A percentile compares a stretch with the other conserved stretches of the same genome.
These are phyloP conservation scores for Phytophthora constricta DNA, from an alignment of 352 stramenopile genomes.

Conservation along the genomic window DNA sequence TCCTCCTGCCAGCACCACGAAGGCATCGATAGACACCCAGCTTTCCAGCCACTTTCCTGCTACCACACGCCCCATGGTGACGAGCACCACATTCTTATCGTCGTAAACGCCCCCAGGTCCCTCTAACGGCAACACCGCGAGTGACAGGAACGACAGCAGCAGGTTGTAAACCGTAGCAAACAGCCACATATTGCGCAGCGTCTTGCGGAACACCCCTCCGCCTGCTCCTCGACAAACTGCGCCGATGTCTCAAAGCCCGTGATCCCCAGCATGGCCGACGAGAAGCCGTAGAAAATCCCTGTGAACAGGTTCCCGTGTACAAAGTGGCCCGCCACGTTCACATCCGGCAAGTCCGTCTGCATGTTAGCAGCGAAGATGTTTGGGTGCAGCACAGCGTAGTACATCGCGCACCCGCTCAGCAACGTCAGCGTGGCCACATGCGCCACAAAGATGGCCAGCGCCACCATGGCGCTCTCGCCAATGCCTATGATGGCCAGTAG, in stretches of 20 bases:
- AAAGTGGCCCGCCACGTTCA: constrained; percentile 41
- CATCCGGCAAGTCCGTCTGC: constrained; percentile 62
- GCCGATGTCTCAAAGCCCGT: constrained; percentile 92
- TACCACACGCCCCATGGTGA: constrained; percentile 66
- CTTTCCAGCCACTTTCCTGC: constrained; percentile 66
- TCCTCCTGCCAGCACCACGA: constrained; percentile 87
- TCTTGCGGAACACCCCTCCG: constrained; percentile 85
- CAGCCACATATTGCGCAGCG: constrained; percentile 85
- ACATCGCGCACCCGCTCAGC: constrained; percentile 62
- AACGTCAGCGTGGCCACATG: constrained; percentile 85
- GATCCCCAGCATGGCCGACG: constrained; percentile 90
- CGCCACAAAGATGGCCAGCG: constrained; percentile 83
- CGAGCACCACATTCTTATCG: constrained; percentile 77
- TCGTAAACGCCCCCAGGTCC: constrained; percentile 64
- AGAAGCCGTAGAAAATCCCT: constrained; percentile 83
- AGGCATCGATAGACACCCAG: constrained; percentile 87
- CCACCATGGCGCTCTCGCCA: constrained; percentile 84
- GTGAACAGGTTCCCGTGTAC: constrained; percentile 67
- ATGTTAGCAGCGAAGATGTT: constrained; percentile 72
- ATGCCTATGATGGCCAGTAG: constrained; percentile 87
- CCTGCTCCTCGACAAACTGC: constrained; percentile 93
- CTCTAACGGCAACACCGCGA: constrained; percentile 83
- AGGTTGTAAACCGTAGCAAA: constrained; percentile 91
- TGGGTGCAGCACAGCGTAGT: constrained; percentile 69
- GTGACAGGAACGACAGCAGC: constrained; percentile 79